Evolutionary conservation across 768 basidiomycete species (phyloP).

Genomic region (Pulveroboletus sp.): DNA sequence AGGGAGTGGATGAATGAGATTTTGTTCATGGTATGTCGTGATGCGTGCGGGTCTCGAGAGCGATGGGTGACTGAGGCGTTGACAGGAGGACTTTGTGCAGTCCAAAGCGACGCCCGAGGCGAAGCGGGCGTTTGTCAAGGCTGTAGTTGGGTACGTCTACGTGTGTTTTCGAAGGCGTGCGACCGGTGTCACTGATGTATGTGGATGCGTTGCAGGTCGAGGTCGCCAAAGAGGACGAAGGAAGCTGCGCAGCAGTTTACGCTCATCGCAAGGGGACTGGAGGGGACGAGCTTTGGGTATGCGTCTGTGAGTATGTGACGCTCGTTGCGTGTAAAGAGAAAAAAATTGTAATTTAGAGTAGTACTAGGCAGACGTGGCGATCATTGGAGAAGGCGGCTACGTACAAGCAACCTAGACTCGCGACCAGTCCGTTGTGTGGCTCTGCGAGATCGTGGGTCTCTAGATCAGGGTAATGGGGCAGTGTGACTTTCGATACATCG

Average conservation of each 20-base stretch:
- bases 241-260: constrained; percentile 89
- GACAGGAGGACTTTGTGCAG: constrained; percentile 70
- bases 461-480: no score
- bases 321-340: no score
- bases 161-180: neutral
- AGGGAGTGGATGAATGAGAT: constrained; percentile 73
- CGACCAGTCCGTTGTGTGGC: no score
- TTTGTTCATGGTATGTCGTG: constrained; percentile 54
- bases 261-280: constrained; percentile 78
- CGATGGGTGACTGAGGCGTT: neutral
- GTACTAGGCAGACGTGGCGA: no score
- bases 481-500: no score
- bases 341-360: no score
- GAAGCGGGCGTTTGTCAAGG: constrained; percentile 76
- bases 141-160: constrained; percentile 56
- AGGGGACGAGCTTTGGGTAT: constrained; percentile 85
- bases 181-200: no score
- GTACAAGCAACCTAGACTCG: no score
- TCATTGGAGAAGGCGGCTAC: no score
- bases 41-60: constrained; percentile 3
- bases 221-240: constrained; percentile 68
- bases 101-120: constrained; percentile 72
- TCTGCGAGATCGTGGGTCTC: no score
- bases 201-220: constrained; percentile 44
- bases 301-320: constrained; percentile 58